phyloP scores from a whole-genome alignment of 805 yeast species.

The Wickerhamomyces queroliae region DNA sequence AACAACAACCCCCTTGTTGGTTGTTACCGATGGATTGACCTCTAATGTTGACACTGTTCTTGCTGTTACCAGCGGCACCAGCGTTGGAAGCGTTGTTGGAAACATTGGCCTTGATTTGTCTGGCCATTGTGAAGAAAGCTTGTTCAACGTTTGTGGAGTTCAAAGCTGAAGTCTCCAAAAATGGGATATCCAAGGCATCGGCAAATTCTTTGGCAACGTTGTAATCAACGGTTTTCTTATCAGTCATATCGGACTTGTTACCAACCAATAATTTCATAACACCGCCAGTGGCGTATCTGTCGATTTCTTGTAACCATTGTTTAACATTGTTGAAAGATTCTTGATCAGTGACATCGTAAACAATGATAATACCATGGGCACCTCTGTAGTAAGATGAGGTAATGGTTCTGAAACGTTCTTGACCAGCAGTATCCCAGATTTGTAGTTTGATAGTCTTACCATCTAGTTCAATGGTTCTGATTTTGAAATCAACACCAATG shows the following conservation, averaged over 20 bases:
- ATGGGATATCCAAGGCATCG: constrained; percentile 89
- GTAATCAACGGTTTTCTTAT: constrained; percentile 92
- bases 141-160: constrained; percentile 96
- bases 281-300: constrained; percentile 96
- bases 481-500: constrained; percentile 93
- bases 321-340: constrained; percentile 94
- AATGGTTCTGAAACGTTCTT: constrained; percentile 96
- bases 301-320: constrained; percentile 98
- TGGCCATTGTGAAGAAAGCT: constrained; percentile 97
- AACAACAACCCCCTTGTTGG: constrained; percentile 45
- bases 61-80: constrained; percentile 33
- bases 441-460: constrained; percentile 97
- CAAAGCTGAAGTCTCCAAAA: constrained; percentile 93
- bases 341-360: constrained; percentile 96
- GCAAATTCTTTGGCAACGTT: constrained; percentile 97
- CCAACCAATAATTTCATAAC: constrained; percentile 95
- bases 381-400: constrained; percentile 98
- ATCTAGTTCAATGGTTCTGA: constrained; percentile 86
- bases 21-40: constrained; percentile 53
- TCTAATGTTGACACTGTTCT: constrained; percentile 64
- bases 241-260: constrained; percentile 90
- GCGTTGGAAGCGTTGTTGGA: constrained; percentile 42
- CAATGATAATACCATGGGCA: constrained; percentile 97
- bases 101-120: constrained; percentile 96
- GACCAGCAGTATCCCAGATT: constrained; percentile 99